Percentiles rank a stretch among this genome's conserved stretches.
phyloP scores from a whole-genome alignment of 352 stramenopile genomes.

The Phytophthora brassicae region DNA sequence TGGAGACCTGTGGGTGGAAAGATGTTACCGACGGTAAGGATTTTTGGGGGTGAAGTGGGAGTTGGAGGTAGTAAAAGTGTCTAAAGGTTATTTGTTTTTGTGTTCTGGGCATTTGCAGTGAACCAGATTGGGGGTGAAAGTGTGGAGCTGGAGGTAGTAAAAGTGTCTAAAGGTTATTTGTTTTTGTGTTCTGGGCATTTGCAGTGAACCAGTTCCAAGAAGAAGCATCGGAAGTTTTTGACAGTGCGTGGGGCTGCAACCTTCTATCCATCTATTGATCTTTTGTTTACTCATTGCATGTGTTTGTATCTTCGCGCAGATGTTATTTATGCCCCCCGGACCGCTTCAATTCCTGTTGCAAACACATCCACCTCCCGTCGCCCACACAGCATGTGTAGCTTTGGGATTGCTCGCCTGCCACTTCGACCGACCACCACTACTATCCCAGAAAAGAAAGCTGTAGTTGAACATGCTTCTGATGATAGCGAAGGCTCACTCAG shows the following conservation, averaged over 20 bases:
- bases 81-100: slow-evolving; percentile 25
- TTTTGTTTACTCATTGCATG: background rate
- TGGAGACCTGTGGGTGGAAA: slow-evolving; percentile 39
- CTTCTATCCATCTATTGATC: slow-evolving; percentile 34
- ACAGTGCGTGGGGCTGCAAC: slow-evolving; percentile 46
- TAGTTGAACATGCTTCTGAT: slow-evolving; percentile 14
- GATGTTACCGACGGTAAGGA: slow-evolving; percentile 36
- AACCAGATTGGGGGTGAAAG: slow-evolving; percentile 17
- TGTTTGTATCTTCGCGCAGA: slow-evolving; percentile 26
- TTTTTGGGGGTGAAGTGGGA: slow-evolving; percentile 13
- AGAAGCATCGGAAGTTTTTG: slow-evolving; percentile 72
- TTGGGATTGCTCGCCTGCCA: slow-evolving; percentile 3
- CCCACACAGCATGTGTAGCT: slow-evolving; percentile 4
- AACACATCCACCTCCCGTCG: slow-evolving; percentile 1
- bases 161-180: slow-evolving; percentile 20
- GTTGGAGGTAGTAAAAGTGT: background rate
- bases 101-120: slow-evolving; percentile 28
- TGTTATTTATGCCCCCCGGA: slow-evolving; percentile 56
- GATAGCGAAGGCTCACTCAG: slow-evolving; percentile 47
- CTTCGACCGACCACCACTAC: slow-evolving; percentile 1
- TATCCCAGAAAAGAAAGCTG: slow-evolving; percentile 9
- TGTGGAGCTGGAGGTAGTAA: slow-evolving; percentile 1
- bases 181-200: slow-evolving; percentile 15
- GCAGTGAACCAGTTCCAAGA: slow-evolving; percentile 51
- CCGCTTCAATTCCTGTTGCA: slow-evolving; percentile 5